A percentile compares a stretch with the other conserved stretches of the same genome.
Conservation (phyloP, 148 eudicot genomes). For the Arbutus unedo region DNA sequence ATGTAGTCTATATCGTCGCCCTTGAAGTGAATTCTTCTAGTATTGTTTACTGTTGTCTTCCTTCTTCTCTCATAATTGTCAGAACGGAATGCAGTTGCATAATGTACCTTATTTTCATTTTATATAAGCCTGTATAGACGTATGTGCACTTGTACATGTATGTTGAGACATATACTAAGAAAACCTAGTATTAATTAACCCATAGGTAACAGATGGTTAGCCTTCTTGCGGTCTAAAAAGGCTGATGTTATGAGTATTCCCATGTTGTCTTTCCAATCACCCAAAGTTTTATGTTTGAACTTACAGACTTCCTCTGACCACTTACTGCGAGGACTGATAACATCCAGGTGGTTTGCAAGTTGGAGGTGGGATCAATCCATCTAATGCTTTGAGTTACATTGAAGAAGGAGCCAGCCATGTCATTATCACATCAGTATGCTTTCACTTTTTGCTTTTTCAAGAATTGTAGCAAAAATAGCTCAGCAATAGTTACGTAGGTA, state of each 20-base stretch:
- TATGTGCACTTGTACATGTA: neutral
- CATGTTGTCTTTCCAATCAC: constrained; percentile 7
- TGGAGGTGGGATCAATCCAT: constrained; percentile 89
- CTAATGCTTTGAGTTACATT: constrained; percentile 75
- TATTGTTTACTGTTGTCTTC: neutral
- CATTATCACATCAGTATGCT: constrained; percentile 84
- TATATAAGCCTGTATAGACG: neutral
- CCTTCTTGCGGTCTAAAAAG: neutral
- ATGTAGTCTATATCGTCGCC: neutral
- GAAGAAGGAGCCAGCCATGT: constrained; percentile 97
- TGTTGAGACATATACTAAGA: constrained; percentile 4
- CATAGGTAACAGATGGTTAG: neutral
- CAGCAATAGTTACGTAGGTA: neutral
- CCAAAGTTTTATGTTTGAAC: constrained; percentile 17
- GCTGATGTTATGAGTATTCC: constrained; percentile 3
- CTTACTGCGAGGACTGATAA: constrained; percentile 53
- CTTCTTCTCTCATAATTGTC: neutral
- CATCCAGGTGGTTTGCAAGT: constrained; percentile 95
- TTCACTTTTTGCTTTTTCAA: neutral
- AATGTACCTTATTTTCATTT: neutral
- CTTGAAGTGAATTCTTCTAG: neutral
- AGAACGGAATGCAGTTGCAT: neutral
- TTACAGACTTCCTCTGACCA: constrained; percentile 43
- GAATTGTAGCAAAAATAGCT: neutral
- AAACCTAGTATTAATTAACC: neutral